Evolutionary conservation across 148 eudicot genomes (phyloP), one percentile per base, ranked within the genome.

Genomic region (Silene latifolia): DNA sequence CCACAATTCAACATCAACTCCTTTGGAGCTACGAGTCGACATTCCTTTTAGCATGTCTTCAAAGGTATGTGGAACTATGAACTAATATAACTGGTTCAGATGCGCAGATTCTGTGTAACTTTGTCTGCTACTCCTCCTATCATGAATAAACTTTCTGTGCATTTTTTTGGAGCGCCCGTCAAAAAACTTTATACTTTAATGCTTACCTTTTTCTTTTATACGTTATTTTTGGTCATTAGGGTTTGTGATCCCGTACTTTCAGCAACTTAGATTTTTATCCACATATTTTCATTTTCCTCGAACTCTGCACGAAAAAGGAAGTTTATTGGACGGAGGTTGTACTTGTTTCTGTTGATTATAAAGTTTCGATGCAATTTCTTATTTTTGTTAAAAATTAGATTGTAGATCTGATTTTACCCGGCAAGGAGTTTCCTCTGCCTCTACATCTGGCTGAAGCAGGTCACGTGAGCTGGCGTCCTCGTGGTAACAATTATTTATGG

Each of bases 371-470:
- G 14, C 46, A 14, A 14, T 10, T 70, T 69, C 61, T 68, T n/a
- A 59, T 67, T 12, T 59, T 67, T 78, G 71, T 54, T 25, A 56
- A 56, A 67, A 60, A 76, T 76, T 81, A 92, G 99, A 80, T 96
- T 73, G 89, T 92, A 63, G 99, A 91, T 80, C 98, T 98, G 68
- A 77, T 96, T 79, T 82, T 78, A 85, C 99, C 99, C 69, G 89
- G 98, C 72, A 85, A 87, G 63, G 94, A 90, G 83, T 87, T 90
- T 79, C 97, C 97, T 81, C 85, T 92, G 69, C 99, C 99, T 74
- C 82, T 92, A 63, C 98, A 96, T 89, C 89, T 96, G 86, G 99
- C 99, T 75, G 97, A 92, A 86, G 83, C 91, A 66, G 99, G 98
- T 68, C 86, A 83, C 54, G 82, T 96, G 73, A 86, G 97, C 67